A percentile compares a stretch with the other conserved stretches of the same genome.
Conservation (phyloP, 2,329 filamentous ascomycete genomes). For the Orbilia blumenaviensis region DNA sequence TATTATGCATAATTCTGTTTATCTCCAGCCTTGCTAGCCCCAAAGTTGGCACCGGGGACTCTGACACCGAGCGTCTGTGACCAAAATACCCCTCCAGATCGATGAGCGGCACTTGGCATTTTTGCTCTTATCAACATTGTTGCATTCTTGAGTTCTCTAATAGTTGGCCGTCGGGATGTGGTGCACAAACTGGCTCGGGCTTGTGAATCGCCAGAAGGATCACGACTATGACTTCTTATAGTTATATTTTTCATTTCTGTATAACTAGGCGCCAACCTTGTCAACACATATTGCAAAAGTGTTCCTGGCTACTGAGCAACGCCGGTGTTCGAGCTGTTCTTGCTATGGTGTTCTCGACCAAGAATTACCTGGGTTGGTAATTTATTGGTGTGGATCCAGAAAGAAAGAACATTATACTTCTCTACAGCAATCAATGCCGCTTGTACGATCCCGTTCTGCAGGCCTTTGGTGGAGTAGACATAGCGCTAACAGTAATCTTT, state of each 20-base stretch:
- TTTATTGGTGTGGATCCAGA: background rate
- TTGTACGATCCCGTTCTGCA: background rate
- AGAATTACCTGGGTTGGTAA: background rate
- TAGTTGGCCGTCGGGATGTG: background rate
- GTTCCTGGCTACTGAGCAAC: background rate
- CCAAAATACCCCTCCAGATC: background rate
- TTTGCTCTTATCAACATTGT: background rate
- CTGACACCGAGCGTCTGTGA: background rate
- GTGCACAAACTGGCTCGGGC: background rate
- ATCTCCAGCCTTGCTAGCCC: background rate
- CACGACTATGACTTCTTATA: background rate
- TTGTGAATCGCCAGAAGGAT: background rate
- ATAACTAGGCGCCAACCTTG: background rate
- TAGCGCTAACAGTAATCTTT: background rate
- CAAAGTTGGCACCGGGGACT: background rate
- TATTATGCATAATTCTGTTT: too few species aligned
- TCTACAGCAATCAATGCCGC: background rate
- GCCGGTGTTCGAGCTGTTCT: background rate
- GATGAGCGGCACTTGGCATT: background rate
- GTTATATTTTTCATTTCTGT: background rate
- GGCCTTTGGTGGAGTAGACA: background rate
- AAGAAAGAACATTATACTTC: constrained; percentile 3
- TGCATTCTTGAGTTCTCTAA: background rate
- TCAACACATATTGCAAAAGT: background rate
- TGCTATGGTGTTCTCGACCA: background rate